These are phyloP conservation scores for Coemansia sp. DNA, from an alignment of 192 early-diverging fungal genomes.

Conservation along the genomic window DNA sequence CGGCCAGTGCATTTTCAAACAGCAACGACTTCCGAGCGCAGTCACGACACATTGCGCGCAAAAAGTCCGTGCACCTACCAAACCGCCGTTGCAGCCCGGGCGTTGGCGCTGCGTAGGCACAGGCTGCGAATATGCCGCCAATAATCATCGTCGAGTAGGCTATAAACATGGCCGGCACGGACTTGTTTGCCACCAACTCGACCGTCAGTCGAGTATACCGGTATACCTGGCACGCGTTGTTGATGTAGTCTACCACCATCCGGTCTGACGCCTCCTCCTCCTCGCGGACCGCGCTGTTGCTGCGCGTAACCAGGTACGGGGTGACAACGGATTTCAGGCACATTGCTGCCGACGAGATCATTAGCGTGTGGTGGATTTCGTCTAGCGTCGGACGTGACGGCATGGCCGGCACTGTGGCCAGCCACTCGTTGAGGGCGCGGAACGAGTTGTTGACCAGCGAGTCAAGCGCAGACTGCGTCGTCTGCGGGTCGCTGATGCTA, in stretches of 20 bases:
- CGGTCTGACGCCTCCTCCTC: not conserved
- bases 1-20: slow-evolving; percentile 16
- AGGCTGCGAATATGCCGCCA: slow-evolving; percentile 40
- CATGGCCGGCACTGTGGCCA: slow-evolving; percentile 24
- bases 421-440: slow-evolving; percentile 30
- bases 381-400: slow-evolving; percentile 9
- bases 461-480: slow-evolving; percentile 23
- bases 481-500: slow-evolving; percentile 35
- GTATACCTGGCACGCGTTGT: slow-evolving; percentile 13
- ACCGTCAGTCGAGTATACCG: slow-evolving; percentile 7
- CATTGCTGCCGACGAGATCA: slow-evolving; percentile 30
- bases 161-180: slow-evolving; percentile 38
- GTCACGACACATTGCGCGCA: slow-evolving; percentile 1
- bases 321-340: slow-evolving; percentile 34
- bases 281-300: not conserved
- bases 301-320: slow-evolving; percentile 35
- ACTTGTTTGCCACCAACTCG: slow-evolving; percentile 11
- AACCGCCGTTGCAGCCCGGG: slow-evolving; percentile 7
- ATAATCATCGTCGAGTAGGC: slow-evolving; percentile 35
- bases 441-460: slow-evolving; percentile 21
- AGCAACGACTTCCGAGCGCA: slow-evolving; percentile 18
- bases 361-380: slow-evolving; percentile 32
- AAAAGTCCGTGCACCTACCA: not conserved
- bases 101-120: slow-evolving; percentile 32
- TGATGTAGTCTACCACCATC: slow-evolving; percentile 31